Percentiles rank a stretch among this genome's conserved stretches.
Conservation (phyloP, 352 stramenopile species). For the Phytophthora uliginosa region DNA sequence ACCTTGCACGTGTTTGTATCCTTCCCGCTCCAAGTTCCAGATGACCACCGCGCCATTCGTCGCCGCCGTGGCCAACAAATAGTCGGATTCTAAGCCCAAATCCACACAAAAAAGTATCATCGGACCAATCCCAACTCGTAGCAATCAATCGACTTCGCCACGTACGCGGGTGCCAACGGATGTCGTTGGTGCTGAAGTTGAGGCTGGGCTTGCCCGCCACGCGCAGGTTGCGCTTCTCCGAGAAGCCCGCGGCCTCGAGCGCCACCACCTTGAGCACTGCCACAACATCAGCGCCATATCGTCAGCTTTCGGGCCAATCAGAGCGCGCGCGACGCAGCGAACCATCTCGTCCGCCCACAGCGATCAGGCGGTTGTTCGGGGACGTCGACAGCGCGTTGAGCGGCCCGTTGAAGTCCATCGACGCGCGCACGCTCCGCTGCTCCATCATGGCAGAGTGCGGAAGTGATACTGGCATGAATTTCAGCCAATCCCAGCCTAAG, state of each 20-base stretch:
- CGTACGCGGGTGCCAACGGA: constrained; percentile 90
- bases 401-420: constrained; percentile 89
- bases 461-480: constrained; percentile 14
- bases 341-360: constrained; percentile 86
- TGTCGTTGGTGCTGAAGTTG: constrained; percentile 93
- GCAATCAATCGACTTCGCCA: background rate
- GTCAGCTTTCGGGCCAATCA: constrained; percentile 7
- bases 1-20: constrained; percentile 92
- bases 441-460: constrained; percentile 16
- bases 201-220: constrained; percentile 82
- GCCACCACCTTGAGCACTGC: constrained; percentile 88
- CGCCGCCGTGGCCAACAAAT: constrained; percentile 85
- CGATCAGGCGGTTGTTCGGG: constrained; percentile 84
- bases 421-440: constrained; percentile 78
- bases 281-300: background rate
- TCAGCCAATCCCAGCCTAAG: constrained; percentile 27
- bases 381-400: constrained; percentile 89
- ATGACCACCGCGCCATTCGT: constrained; percentile 90
- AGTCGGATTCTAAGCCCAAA: constrained; percentile 71
- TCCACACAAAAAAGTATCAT: background rate
- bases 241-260: constrained; percentile 80
- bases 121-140: background rate
- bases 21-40: constrained; percentile 90
- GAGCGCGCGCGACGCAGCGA: constrained; percentile 25
- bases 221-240: constrained; percentile 87